Percentiles rank a stretch among this genome's conserved stretches.
phyloP scores from a whole-genome alignment of 2,329 filamentous ascomycete species.

The Ophiostoma sp. region DNA sequence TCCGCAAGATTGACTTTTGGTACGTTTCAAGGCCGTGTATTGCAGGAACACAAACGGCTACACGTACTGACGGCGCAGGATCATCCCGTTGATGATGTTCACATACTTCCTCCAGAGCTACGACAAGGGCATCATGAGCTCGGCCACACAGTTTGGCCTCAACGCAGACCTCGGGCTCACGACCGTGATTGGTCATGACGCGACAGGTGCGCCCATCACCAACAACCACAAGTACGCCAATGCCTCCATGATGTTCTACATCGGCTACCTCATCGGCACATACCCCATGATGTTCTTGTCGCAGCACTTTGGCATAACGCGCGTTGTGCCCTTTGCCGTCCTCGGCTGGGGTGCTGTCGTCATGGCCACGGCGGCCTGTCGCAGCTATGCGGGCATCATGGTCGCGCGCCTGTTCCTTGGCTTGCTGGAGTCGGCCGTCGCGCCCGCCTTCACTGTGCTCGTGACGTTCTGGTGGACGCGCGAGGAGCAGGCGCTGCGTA shows the following conservation, averaged over 20 bases:
- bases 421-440: constrained; percentile 16
- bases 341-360: not conserved
- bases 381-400: not conserved
- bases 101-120: constrained; percentile 19
- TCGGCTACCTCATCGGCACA: constrained; percentile 16
- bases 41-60: not conserved
- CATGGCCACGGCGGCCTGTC: not conserved
- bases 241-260: constrained; percentile 17
- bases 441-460: constrained; percentile 33
- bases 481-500: constrained; percentile 37
- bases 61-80: not conserved
- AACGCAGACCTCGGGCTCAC: constrained; percentile 16
- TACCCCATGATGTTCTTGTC: constrained; percentile 18
- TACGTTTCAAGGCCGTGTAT: not conserved
- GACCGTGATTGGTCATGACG: not conserved
- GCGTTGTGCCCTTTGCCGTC: constrained; percentile 8
- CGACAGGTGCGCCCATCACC: not conserved
- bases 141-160: constrained; percentile 16
- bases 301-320: constrained; percentile 11
- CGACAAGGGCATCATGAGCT: constrained; percentile 19
- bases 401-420: constrained; percentile 16
- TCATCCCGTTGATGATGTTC: constrained; percentile 17
- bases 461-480: constrained; percentile 47
- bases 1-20: not conserved
- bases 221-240: not conserved